Conservation (phyloP, 1,284 basidiomycete species). For the Ceratobasidium sp. region DNA sequence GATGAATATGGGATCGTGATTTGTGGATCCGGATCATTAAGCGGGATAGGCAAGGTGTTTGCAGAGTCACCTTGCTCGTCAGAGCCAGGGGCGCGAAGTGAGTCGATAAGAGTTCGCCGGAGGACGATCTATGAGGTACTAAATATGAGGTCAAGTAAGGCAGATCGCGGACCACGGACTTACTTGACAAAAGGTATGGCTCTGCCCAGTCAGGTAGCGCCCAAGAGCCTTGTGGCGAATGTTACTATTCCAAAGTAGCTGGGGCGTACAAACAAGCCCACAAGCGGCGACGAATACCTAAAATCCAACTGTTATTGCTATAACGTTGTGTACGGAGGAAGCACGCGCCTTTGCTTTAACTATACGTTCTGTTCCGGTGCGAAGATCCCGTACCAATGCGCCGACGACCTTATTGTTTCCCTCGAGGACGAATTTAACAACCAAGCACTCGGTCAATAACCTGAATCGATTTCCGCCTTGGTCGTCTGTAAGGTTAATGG, state of each 20-base stretch:
- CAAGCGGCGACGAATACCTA: slow-evolving; percentile 38
- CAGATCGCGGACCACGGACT: background rate
- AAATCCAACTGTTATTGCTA: background rate
- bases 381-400: slow-evolving; percentile 25
- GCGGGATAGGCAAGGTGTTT: slow-evolving; percentile 49
- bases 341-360: slow-evolving; percentile 39
- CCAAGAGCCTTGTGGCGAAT: slow-evolving; percentile 38
- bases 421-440: slow-evolving; percentile 23
- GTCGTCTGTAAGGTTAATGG: slow-evolving; percentile 9
- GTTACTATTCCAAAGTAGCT: slow-evolving; percentile 45
- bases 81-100: background rate
- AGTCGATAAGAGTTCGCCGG: slow-evolving; percentile 11
- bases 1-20: slow-evolving; percentile 54
- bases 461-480: slow-evolving; percentile 29
- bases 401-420: background rate
- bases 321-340: background rate
- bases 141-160: background rate
- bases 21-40: slow-evolving; percentile 58
- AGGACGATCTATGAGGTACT: slow-evolving; percentile 19
- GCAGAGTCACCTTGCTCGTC: background rate
- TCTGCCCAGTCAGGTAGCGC: slow-evolving; percentile 28
- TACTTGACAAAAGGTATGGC: slow-evolving; percentile 45
- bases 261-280: slow-evolving; percentile 37
- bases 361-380: background rate
- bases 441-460: slow-evolving; percentile 31